Conservation (phyloP, 2,329 filamentous ascomycete genomes). For the Scedosporium dehoogii region DNA sequence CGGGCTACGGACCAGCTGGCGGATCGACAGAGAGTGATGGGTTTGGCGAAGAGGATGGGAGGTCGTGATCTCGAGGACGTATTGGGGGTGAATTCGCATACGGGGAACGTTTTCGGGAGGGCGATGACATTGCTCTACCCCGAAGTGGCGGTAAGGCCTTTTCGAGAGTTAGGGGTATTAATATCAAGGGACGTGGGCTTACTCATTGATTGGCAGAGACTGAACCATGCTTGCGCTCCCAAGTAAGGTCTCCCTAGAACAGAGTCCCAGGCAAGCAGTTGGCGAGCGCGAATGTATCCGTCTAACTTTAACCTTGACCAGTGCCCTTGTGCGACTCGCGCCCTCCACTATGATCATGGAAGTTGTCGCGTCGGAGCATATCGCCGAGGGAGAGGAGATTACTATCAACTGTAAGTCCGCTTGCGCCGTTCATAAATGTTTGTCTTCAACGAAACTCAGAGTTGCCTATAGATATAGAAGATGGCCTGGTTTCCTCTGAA, state of each 20-base stretch:
- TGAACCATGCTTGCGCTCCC: slow-evolving; percentile 2
- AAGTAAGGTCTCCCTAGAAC: background rate
- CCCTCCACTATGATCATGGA: background rate
- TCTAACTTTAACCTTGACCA: background rate
- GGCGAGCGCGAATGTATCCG: too few relatives aligned
- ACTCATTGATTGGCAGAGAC: background rate
- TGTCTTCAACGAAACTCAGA: background rate
- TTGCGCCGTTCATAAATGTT: background rate
- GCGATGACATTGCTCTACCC: background rate
- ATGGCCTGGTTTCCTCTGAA: background rate
- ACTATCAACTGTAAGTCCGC: background rate
- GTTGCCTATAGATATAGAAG: background rate
- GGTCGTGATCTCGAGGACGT: background rate
- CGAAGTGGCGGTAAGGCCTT: background rate
- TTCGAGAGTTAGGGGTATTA: background rate
- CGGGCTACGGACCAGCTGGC: background rate
- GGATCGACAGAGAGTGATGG: background rate
- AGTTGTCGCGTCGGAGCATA: background rate
- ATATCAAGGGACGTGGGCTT: background rate
- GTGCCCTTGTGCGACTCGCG: background rate
- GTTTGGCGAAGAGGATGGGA: background rate
- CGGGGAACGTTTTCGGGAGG: background rate
- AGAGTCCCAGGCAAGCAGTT: background rate
- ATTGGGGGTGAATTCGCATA: background rate
- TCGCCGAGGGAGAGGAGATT: slow-evolving; percentile 1